Evolutionary conservation across 139 green algal species (phyloP).

Genomic region (Zygnema cylindricum): DNA sequence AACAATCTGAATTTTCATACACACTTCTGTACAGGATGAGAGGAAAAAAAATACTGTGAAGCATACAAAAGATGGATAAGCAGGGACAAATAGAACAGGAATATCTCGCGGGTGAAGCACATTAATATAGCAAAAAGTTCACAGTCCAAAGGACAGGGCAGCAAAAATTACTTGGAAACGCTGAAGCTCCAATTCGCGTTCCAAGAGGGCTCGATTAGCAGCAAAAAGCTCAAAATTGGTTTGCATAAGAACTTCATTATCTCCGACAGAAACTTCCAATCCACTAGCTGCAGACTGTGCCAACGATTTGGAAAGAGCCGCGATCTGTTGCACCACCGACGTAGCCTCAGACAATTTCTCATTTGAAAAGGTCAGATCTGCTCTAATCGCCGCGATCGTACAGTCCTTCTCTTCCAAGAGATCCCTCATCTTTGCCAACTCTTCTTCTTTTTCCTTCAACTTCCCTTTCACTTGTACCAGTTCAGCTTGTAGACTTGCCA

Average conservation of each 20-base stretch:
- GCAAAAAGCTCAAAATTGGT: slow-evolving; percentile 46
- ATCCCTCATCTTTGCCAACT: slow-evolving; percentile 19
- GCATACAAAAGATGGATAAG: too few relatives aligned
- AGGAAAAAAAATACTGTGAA: too few relatives aligned
- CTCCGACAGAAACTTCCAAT: slow-evolving; percentile 2
- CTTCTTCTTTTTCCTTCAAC: slow-evolving; percentile 22
- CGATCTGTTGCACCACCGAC: slow-evolving; percentile 44
- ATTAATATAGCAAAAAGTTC: slow-evolving; percentile 3
- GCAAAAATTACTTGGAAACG: slow-evolving; percentile 25
- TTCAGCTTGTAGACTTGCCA: slow-evolving; percentile 24
- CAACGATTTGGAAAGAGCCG: slow-evolving; percentile 39
- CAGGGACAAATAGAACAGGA: not conserved
- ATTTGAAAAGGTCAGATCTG: slow-evolving; percentile 17
- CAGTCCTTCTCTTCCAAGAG: slow-evolving; percentile 40
- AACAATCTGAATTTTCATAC: too few relatives aligned
- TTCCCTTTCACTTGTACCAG: slow-evolving; percentile 32
- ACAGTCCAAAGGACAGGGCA: too few relatives aligned
- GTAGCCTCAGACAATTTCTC: slow-evolving; percentile 37
- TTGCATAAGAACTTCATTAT: slow-evolving; percentile 42
- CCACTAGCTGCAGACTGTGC: slow-evolving; percentile 21
- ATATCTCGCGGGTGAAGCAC: not conserved
- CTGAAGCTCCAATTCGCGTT: slow-evolving; percentile 54
- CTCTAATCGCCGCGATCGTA: not conserved
- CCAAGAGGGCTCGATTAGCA: slow-evolving; percentile 30
- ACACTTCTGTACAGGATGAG: too few relatives aligned